A percentile compares a stretch with the other conserved stretches of the same genome.
Conservation (phyloP, 306 rosid species). For the Sindora glabra region DNA sequence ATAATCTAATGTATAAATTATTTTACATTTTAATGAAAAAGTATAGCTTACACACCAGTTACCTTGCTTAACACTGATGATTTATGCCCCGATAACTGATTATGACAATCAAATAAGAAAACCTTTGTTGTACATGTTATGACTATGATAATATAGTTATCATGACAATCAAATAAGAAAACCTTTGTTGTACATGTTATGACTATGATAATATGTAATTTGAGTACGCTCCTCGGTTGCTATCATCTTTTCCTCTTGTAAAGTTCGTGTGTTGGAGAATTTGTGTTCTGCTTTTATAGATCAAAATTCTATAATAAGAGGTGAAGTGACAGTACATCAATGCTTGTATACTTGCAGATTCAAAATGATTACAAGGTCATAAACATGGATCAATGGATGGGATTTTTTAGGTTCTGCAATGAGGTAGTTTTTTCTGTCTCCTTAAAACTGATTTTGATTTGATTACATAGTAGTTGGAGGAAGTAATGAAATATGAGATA, state of each 20-base stretch:
- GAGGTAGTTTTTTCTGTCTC: constrained; percentile 50
- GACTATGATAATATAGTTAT: too few relatives aligned
- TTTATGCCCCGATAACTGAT: neutral
- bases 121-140: neutral
- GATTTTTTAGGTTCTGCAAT: constrained; percentile 88
- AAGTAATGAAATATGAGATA: too few relatives aligned
- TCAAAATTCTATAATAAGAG: too few relatives aligned
- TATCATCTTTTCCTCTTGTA: neutral
- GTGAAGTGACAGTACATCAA: neutral
- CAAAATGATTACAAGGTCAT: constrained; percentile 95
- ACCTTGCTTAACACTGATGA: too few relatives aligned
- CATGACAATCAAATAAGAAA: neutral
- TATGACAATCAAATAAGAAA: neutral
- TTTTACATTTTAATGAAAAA: too few relatives aligned
- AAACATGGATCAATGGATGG: constrained; percentile 98
- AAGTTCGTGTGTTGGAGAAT: neutral
- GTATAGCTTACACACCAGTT: too few relatives aligned
- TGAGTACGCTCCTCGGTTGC: neutral
- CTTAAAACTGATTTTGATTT: too few relatives aligned
- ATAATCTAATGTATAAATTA: too few relatives aligned
- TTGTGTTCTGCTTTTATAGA: too few relatives aligned
- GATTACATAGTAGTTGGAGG: too few relatives aligned
- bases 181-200: neutral
- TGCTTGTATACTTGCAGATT: constrained; percentile 41
- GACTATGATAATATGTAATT: neutral